A percentile compares a stretch with the other conserved stretches of the same genome.
These are phyloP conservation scores for Drechmeria coniospora DNA, from an alignment of 2,329 filamentous ascomycete species.

Conservation along the genomic window DNA sequence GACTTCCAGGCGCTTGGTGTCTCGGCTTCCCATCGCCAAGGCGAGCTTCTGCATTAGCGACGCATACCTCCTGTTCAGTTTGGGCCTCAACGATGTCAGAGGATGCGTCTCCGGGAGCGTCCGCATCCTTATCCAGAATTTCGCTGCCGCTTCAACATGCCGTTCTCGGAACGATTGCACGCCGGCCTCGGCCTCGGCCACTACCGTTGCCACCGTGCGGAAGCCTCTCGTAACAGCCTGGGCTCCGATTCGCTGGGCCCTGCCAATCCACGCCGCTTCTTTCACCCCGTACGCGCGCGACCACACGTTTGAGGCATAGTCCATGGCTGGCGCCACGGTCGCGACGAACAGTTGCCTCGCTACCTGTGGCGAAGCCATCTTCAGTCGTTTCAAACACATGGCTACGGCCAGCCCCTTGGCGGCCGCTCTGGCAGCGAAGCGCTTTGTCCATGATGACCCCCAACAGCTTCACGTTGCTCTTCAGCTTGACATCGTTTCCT, in stretches of 20 bases:
- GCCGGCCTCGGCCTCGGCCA: slow-evolving; percentile 2
- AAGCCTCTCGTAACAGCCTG: slow-evolving; percentile 2
- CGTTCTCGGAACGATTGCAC: slow-evolving; percentile 1
- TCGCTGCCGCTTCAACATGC: neutral
- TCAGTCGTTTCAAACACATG: slow-evolving; percentile 3
- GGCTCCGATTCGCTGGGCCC: slow-evolving; percentile 1
- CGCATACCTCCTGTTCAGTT: neutral
- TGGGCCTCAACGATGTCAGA: neutral
- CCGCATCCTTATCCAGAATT: neutral
- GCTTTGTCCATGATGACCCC: slow-evolving; percentile 8
- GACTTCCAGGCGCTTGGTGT: neutral
- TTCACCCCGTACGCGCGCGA: neutral
- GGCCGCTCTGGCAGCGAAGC: slow-evolving; percentile 3
- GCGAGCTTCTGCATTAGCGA: neutral
- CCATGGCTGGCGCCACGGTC: neutral
- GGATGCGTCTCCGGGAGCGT: neutral
- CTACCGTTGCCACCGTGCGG: neutral
- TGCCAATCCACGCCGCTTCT: slow-evolving; percentile 1
- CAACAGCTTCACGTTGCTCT: slow-evolving; percentile 4
- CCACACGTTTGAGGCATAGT: neutral
- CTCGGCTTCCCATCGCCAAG: neutral
- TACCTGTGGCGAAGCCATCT: slow-evolving; percentile 1
- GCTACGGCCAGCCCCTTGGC: slow-evolving; percentile 4
- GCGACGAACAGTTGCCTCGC: slow-evolving; percentile 3
- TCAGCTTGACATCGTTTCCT: slow-evolving; percentile 1